These are phyloP conservation scores for Suillus lakei DNA, from an alignment of 768 basidiomycete genomes.

Conservation along the genomic window DNA sequence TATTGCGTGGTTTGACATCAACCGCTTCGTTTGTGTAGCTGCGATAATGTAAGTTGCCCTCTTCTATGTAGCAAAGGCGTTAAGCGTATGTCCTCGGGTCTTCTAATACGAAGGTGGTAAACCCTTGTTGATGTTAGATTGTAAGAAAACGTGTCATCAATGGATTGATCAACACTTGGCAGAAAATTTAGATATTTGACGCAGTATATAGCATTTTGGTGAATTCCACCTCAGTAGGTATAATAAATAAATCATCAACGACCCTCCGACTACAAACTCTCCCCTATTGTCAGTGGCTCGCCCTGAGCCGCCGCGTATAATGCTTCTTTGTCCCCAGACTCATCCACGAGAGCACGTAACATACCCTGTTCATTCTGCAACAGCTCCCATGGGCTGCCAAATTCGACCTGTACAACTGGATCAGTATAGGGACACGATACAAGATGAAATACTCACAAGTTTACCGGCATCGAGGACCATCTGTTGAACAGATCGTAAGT, in stretches of 20 bases:
- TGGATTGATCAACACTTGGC: too few species aligned
- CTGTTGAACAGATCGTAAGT: slow-evolving; percentile 21
- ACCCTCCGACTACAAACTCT: background rate
- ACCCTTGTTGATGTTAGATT: too few species aligned
- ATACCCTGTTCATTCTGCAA: slow-evolving; percentile 55
- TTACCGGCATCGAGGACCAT: slow-evolving; percentile 49
- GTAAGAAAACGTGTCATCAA: too few species aligned
- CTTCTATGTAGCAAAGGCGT: too few species aligned
- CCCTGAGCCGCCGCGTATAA: slow-evolving; percentile 46
- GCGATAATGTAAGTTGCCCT: too few species aligned
- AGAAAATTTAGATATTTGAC: background rate
- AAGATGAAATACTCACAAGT: slow-evolving; percentile 35
- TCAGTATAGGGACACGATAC: slow-evolving; percentile 3
- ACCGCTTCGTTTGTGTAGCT: too few species aligned
- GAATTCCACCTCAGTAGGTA: background rate
- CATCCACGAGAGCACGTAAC: slow-evolving; percentile 59
- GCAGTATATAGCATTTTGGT: background rate
- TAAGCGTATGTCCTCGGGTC: too few species aligned
- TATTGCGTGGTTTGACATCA: too few species aligned
- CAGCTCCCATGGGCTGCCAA: slow-evolving; percentile 53
- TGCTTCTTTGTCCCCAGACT: slow-evolving; percentile 55
- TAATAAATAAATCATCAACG: background rate
- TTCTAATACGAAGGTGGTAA: too few species aligned
- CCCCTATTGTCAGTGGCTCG: background rate
- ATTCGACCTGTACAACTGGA: slow-evolving; percentile 44